Percentiles rank a stretch among this genome's conserved stretches.
Conservation (phyloP, 495 filamentous ascomycete genomes). For the Pseudevernia furfuracea region DNA sequence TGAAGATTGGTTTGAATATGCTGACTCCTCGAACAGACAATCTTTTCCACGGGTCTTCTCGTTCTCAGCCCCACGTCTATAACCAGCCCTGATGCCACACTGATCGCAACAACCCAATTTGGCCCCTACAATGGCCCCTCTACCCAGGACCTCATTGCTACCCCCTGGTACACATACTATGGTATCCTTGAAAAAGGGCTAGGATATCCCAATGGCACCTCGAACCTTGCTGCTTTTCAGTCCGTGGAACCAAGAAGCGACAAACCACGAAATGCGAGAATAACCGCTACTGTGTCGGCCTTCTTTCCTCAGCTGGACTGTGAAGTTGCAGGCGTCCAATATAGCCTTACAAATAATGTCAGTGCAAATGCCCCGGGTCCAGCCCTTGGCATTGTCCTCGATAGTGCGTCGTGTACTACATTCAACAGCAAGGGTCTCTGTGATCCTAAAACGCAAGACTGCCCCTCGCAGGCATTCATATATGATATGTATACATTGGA, state of each 20-base stretch:
- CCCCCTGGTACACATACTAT: not conserved
- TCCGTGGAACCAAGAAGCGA: not conserved
- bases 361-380: not conserved
- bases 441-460: conserved; percentile 1
- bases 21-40: not conserved
- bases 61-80: not conserved
- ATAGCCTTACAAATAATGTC: not conserved
- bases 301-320: conserved; percentile 1
- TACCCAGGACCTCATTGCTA: not conserved
- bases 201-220: not conserved
- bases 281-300: not conserved
- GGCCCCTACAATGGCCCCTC: not conserved
- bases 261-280: not conserved
- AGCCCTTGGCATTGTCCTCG: not conserved
- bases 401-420: not conserved
- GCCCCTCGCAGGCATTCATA: not conserved
- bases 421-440: not conserved
- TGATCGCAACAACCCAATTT: not conserved
- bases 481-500: not conserved
- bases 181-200: not conserved
- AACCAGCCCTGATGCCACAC: not conserved
- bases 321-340: not conserved
- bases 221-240: not conserved
- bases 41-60: not conserved
- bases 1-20: not conserved